Percentiles rank a stretch among this genome's conserved stretches.
Conservation (phyloP, 768 basidiomycete genomes). For the Mycena kentingensis region DNA sequence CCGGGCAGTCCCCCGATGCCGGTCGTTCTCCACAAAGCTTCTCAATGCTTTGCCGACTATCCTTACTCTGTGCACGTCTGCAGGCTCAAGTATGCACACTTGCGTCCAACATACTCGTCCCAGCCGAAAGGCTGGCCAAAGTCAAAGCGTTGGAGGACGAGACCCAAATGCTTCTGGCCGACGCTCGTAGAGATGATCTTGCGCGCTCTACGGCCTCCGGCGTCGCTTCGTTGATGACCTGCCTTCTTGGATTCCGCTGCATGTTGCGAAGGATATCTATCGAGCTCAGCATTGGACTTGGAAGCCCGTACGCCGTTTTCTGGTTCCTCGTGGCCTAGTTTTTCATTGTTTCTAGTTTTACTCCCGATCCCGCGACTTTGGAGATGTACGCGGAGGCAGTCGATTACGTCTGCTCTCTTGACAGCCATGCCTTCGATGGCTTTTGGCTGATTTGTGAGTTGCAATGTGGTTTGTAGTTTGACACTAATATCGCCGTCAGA, state of each 20-base stretch:
- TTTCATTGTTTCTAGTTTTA: conserved; percentile 15
- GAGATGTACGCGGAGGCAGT: conserved; percentile 26
- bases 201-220: conserved; percentile 17
- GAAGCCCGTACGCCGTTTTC: conserved; percentile 18
- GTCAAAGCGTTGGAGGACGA: conserved; percentile 25
- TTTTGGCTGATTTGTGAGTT: conserved; percentile 27
- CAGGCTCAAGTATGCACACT: conserved; percentile 26
- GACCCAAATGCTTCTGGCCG: conserved; percentile 16
- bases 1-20: conserved; percentile 3
- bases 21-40: conserved; percentile 17
- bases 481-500: conserved; percentile 4
- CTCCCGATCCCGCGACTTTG: conserved; percentile 25
- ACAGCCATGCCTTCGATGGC: conserved; percentile 20
- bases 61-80: conserved; percentile 20
- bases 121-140: conserved; percentile 19
- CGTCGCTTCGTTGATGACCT: conserved; percentile 22
- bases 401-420: conserved; percentile 20
- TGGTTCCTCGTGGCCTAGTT: not conserved
- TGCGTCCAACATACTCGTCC: conserved; percentile 8
- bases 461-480: not conserved
- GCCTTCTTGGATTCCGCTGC: conserved; percentile 24
- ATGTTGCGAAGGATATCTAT: conserved; percentile 26
- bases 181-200: conserved; percentile 13
- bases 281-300: conserved; percentile 25
- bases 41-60: conserved; percentile 22